Evolutionary conservation across 768 basidiomycete genomes (phyloP).

Genomic region (Rhodosporidiobolus sp.): DNA sequence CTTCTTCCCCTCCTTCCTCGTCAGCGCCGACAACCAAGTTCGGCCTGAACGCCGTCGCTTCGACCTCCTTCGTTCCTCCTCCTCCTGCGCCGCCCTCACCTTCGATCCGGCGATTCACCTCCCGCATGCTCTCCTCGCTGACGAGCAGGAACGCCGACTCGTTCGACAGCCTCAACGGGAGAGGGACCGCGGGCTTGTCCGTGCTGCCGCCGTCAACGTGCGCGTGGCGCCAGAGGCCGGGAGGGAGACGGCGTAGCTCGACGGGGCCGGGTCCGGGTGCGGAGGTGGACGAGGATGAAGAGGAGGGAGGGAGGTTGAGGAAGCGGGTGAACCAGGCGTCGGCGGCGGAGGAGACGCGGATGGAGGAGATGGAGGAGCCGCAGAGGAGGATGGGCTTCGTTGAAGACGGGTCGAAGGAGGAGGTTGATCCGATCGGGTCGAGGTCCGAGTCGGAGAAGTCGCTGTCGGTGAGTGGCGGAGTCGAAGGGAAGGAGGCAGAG

Average conservation of each 20-base stretch:
- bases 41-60: slow-evolving; percentile 37
- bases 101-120: slow-evolving; percentile 33
- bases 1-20: not conserved
- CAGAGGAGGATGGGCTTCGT: slow-evolving; percentile 25
- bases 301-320: slow-evolving; percentile 24
- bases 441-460: not conserved
- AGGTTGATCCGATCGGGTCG: no score
- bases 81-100: not conserved
- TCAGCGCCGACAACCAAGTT: slow-evolving; percentile 36
- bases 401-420: not conserved
- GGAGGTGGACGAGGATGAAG: not conserved
- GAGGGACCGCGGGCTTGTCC: not conserved
- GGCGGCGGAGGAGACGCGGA: slow-evolving; percentile 9
- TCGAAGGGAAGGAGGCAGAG: not conserved
- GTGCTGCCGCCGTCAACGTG: slow-evolving; percentile 23
- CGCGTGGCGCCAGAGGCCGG: slow-evolving; percentile 18
- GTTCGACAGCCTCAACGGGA: slow-evolving; percentile 41
- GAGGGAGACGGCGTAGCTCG: slow-evolving; percentile 28
- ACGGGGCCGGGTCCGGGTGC: not conserved
- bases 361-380: slow-evolving; percentile 15
- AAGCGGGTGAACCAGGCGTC: slow-evolving; percentile 37
- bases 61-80: slow-evolving; percentile 4
- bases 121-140: slow-evolving; percentile 30
- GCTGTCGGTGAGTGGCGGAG: not conserved
- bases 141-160: slow-evolving; percentile 44